Base-by-base conservation (phyloP, 1,139 yeast species). In the Arxiozyma heterogenica region DNA sequence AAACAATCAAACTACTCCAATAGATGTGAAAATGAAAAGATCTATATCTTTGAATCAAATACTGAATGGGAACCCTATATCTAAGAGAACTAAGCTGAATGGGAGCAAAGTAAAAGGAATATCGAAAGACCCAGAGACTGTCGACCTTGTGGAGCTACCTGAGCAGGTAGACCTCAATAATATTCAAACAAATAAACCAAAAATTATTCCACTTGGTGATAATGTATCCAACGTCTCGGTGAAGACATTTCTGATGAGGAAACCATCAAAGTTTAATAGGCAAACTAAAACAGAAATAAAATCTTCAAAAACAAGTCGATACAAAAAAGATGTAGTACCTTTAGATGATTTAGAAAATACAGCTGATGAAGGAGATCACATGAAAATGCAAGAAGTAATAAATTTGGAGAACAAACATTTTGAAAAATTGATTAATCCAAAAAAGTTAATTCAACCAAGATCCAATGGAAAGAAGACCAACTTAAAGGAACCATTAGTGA, bases 231-330 rank as follows among this genome's bases (percentile, higher is more conserved):
- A 48, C 20, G 55, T 49, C 50, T 60, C 65, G 12, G 60, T 61
- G 9, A 58, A 58, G 27, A 55, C 54, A 49, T 60, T 63, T 27
- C 51, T 63, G 17, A 58, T 60, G 60, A 53, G 45, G 34, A 57
- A 55, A 30, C 55, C 53, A 30, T 47, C 54, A 18, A 55, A 50
- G 25, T 38, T 34, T 8, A 34, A 30, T 5, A 47, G 30, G 22
- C 41, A 48, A 20, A n/a, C 51, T 17, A 51, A 49, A 30, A 39
- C n/a, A 15, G 47, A 45, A 6, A 11, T 38, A 23, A 49, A 45
- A 20, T 45, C 45, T 18, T 17, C 21, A n/a, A 51, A 34, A 20
- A 30, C 22, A 43, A 42, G 18, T 5, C 34, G 30, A 42, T 11
- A 15, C 4, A 22, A 15, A n/a, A 22, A 47, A 4, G 22, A 18